A percentile compares a stretch with the other conserved stretches of the same genome.
Conservation (phyloP, 2,329 filamentous ascomycete genomes). For the Leptosphaerulina australis region DNA sequence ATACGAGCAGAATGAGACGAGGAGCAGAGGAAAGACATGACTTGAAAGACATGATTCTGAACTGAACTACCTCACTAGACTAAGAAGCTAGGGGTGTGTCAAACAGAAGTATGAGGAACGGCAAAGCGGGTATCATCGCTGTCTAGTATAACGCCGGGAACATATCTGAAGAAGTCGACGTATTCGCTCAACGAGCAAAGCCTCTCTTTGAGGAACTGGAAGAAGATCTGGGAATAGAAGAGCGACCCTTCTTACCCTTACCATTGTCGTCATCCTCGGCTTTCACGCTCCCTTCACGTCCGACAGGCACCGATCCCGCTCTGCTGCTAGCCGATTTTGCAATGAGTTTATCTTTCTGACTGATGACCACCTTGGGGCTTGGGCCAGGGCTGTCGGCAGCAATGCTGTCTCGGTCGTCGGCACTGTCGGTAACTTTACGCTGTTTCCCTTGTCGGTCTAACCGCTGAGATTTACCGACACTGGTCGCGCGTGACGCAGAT, state of each 20-base stretch:
- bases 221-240: conserved; percentile 30
- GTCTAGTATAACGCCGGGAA: conserved; percentile 19
- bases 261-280: conserved; percentile 55
- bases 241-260: conserved; percentile 52
- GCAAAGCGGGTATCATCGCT: conserved; percentile 29
- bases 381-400: conserved; percentile 47
- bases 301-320: conserved; percentile 53
- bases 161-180: not conserved
- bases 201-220: conserved; percentile 21
- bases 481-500: conserved; percentile 45
- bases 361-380: conserved; percentile 44
- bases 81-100: conserved; percentile 25
- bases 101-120: conserved; percentile 20
- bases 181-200: conserved; percentile 23
- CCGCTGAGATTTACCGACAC: conserved; percentile 46
- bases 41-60: conserved; percentile 19
- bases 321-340: conserved; percentile 50
- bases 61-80: conserved; percentile 25
- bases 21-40: conserved; percentile 1
- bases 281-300: conserved; percentile 58
- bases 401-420: conserved; percentile 49
- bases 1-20: not conserved
- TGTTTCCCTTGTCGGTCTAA: conserved; percentile 46
- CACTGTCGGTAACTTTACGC: conserved; percentile 43
- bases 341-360: conserved; percentile 45